Percentiles rank a stretch among this genome's conserved stretches.
Conservation (phyloP, 768 basidiomycete genomes). For the Infundibulicybe gibba region DNA sequence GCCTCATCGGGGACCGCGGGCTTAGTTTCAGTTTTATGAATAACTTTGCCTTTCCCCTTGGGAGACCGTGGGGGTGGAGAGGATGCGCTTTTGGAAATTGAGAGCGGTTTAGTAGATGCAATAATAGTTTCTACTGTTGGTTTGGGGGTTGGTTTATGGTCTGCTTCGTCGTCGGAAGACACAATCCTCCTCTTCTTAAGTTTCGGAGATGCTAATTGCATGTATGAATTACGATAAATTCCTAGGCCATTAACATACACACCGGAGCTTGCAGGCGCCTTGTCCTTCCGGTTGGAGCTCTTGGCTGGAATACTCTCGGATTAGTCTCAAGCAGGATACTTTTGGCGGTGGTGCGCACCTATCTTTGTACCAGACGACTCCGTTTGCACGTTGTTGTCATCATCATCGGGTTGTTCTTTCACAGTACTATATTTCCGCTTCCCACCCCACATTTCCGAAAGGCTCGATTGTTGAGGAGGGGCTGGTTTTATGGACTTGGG, state of each 20-base stretch:
- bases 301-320: conserved; percentile 21
- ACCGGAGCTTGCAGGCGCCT: conserved; percentile 22
- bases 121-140: not conserved
- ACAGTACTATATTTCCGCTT: conserved; percentile 18
- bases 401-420: conserved; percentile 17
- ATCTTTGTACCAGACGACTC: conserved; percentile 18
- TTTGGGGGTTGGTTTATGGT: not conserved
- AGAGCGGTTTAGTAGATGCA: no score
- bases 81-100: no score
- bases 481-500: conserved; percentile 60
- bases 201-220: conserved; percentile 25
- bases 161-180: conserved; percentile 46
- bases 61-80: conserved; percentile 3
- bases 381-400: conserved; percentile 30
- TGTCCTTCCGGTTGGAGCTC: conserved; percentile 41
- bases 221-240: not conserved
- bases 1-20: conserved; percentile 21
- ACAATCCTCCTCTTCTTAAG: conserved; percentile 51
- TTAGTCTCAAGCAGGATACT: not conserved
- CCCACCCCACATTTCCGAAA: conserved; percentile 68
- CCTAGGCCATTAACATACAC: conserved; percentile 13
- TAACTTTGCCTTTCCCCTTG: conserved; percentile 20
- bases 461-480: conserved; percentile 75
- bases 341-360: not conserved
- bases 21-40: conserved; percentile 19